Conservation (phyloP, 768 basidiomycete species). For the Candolleomyces aberdarensis region DNA sequence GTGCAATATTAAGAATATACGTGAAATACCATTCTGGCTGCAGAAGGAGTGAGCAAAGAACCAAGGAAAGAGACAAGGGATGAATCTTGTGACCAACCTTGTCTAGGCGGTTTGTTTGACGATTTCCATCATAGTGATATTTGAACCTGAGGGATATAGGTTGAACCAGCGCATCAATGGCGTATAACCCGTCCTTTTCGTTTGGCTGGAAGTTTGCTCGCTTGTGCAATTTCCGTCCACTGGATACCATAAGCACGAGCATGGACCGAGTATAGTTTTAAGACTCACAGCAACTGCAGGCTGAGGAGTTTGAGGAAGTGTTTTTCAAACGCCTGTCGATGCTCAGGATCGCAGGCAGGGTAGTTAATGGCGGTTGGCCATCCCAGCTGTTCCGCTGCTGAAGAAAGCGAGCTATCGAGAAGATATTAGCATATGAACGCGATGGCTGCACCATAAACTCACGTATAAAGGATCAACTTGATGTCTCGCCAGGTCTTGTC, state of each 20-base stretch:
- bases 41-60: background rate
- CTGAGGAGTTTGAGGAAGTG: conserved; percentile 75
- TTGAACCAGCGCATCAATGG: conserved; percentile 79
- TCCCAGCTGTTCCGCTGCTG: conserved; percentile 67
- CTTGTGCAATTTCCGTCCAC: conserved; percentile 2
- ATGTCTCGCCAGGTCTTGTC: conserved; percentile 78
- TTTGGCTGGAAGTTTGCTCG: conserved; percentile 10
- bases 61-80: background rate
- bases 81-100: conserved; percentile 51
- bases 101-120: conserved; percentile 88
- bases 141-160: conserved; percentile 87
- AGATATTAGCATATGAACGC: background rate
- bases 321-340: conserved; percentile 65
- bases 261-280: no score
- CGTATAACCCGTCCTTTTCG: conserved; percentile 66
- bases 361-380: conserved; percentile 86
- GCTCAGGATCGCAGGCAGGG: conserved; percentile 40
- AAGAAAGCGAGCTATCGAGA: conserved; percentile 52
- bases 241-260: background rate
- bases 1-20: conserved; percentile 81
- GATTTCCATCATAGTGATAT: conserved; percentile 88
- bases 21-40: conserved; percentile 98
- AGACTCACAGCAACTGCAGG: conserved; percentile 73
- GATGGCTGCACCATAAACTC: conserved; percentile 20
- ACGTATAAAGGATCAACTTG: conserved; percentile 63